Base-by-base conservation (phyloP, 2,329 filamentous ascomycete genomes). In the Dactylellina parvicollis region DNA sequence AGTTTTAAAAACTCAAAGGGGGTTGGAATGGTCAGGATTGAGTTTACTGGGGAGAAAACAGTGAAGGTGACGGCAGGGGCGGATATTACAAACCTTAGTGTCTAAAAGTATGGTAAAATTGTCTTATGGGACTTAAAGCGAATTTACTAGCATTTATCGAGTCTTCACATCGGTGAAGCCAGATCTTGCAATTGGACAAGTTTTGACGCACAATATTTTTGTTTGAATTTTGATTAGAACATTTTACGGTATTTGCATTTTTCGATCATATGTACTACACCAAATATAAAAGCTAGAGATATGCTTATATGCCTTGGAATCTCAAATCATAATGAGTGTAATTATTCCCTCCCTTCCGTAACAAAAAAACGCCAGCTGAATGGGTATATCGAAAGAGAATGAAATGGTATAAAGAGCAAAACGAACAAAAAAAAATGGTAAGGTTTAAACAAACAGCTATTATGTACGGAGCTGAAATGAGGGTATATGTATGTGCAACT, bases 1-100 rank as follows among this genome's bases (percentile, higher is more conserved):
- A n/a, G 22, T 9, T 73, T 77, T 28, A 70, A 60, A 34, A 77
- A 76, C 42, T 60, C 64, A 26, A 71, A 76, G 54, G 59, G 71
- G 4, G 72, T 76, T 14, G 75, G 73, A 24, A 69, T 69, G 42
- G 26, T 75, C 14, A 59, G 61, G 36, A 69, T 74, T 12, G 60
- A 69, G 67, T 78, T 76, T 70, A 77, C 60, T 0, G 75, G 70
- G 9, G 76, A 78, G 59, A 75, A 38, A 56, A 76, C 64, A 14
- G 71, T 78, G n/a, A 76, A 72, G 46, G 55, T 78, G 30, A 76
- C 65, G 1, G 75, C 74, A 8, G 76, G 76, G 16, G 40, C 26
- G 26, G 76, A 77, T 40, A 54, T 52, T 24, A 75, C 72, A 1
- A 62, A 16, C 40, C 24, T 74, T 18, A 64, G 28, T 54, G 55